A percentile compares a stretch with the other conserved stretches of the same genome.
These are phyloP conservation scores for Xylaria sp. DNA, from an alignment of 2,329 filamentous ascomycete genomes.

Conservation along the genomic window DNA sequence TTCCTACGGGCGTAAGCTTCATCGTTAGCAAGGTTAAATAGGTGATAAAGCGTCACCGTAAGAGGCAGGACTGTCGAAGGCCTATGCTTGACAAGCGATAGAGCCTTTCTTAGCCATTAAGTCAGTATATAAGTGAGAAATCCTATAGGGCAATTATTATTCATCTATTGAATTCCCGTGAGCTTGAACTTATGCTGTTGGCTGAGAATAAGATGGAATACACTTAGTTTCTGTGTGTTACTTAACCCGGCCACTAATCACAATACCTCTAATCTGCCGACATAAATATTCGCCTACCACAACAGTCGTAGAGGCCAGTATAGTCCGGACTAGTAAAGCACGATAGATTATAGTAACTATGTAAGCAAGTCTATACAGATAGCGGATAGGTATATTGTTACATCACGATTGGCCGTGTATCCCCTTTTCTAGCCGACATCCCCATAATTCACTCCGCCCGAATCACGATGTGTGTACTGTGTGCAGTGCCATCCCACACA, in stretches of 20 bases:
- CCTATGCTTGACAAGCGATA: background rate
- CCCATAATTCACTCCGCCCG: conserved; percentile 20
- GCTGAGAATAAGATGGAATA: background rate
- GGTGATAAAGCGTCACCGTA: background rate
- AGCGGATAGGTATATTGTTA: background rate
- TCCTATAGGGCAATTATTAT: background rate
- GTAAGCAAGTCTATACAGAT: background rate
- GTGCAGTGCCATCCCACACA: conserved; percentile 7
- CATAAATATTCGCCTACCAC: background rate
- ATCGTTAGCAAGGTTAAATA: conserved; percentile 29
- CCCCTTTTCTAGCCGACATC: conserved; percentile 17
- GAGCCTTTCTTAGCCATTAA: background rate
- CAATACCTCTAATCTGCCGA: background rate
- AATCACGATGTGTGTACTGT: conserved; percentile 3
- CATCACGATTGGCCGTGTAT: background rate
- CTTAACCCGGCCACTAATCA: background rate
- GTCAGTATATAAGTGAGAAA: background rate
- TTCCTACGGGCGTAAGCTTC: conserved; percentile 30
- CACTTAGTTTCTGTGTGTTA: background rate
- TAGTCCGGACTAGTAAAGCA: background rate
- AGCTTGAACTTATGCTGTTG: background rate
- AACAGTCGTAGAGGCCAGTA: background rate
- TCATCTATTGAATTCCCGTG: background rate
- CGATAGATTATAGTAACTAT: background rate
- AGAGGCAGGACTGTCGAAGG: background rate